phyloP scores from a whole-genome alignment of 202 grass and related monocot genomes.

The Hordeum pubiflorum region DNA sequence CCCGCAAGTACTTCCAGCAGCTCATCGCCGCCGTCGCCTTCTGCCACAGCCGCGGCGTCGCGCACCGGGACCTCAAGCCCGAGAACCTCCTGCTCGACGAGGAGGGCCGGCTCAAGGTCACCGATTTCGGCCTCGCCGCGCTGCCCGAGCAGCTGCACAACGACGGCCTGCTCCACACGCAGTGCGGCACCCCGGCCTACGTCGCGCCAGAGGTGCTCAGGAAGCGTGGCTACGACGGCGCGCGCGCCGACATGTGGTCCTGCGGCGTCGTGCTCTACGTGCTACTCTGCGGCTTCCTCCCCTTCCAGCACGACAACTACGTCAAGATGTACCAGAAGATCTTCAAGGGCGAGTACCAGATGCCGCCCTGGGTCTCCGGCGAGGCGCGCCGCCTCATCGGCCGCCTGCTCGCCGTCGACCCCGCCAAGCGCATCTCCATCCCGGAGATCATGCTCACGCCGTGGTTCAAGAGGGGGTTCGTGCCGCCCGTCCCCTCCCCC shows the following conservation, averaged over 20 bases:
- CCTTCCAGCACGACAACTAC: conserved; percentile 74
- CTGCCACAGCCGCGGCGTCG: conserved; percentile 87
- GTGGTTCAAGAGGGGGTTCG: conserved; percentile 69
- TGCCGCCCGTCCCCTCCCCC: conserved; percentile 15
- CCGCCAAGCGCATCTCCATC: conserved; percentile 63
- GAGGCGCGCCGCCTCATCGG: conserved; percentile 69
- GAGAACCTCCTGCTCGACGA: conserved; percentile 90
- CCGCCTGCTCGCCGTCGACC: conserved; percentile 70
- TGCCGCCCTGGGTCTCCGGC: conserved; percentile 68
- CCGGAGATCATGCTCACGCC: conserved; percentile 58
- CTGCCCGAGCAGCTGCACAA: conserved; percentile 84
- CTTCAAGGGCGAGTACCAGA: conserved; percentile 70
- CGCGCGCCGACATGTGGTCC: conserved; percentile 75
- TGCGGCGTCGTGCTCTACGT: conserved; percentile 95
- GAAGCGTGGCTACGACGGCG: conserved; percentile 76
- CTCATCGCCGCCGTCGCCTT: conserved; percentile 73
- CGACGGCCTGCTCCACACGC: conserved; percentile 86
- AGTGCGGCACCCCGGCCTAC: conserved; percentile 94
- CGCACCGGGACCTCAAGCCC: conserved; percentile 94
- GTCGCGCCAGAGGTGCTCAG: conserved; percentile 89
- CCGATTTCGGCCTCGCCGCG: conserved; percentile 92
- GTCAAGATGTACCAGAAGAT: conserved; percentile 92
- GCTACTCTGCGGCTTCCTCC: conserved; percentile 73
- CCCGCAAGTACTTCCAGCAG: conserved; percentile 81
- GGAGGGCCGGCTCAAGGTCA: conserved; percentile 56